A percentile compares a stretch with the other conserved stretches of the same genome.
phyloP scores from a whole-genome alignment of 345 rosid species.

The Rhodamnia argentea region DNA sequence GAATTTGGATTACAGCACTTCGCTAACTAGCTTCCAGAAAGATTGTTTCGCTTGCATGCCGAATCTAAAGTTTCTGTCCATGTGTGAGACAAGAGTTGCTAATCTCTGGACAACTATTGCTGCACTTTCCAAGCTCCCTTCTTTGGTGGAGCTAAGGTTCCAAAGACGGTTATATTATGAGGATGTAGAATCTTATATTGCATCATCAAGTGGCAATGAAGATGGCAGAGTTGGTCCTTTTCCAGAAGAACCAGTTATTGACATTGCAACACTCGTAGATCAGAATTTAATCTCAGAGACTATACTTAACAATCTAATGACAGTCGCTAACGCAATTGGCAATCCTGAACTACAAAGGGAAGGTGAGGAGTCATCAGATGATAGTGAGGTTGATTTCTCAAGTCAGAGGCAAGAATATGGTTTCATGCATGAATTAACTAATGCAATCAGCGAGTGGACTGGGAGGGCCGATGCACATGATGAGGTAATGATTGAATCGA shows the following conservation, averaged over 20 bases:
- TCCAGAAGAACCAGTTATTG: constrained; percentile 9
- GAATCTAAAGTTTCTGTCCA: constrained; percentile 55
- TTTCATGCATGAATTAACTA: constrained; percentile 20
- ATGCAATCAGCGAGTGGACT: constrained; percentile 21
- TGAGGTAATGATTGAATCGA: constrained; percentile 34
- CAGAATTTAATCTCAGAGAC: constrained; percentile 28
- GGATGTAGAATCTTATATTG: constrained; percentile 27
- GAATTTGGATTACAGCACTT: constrained; percentile 62
- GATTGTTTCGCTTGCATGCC: constrained; percentile 84
- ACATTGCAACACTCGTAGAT: constrained; percentile 15
- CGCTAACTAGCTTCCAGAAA: constrained; percentile 57
- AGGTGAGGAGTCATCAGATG: constrained; percentile 39
- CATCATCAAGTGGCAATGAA: constrained; percentile 14
- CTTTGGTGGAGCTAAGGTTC: constrained; percentile 60
- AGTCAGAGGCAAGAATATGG: constrained; percentile 26
- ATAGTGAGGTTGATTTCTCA: constrained; percentile 54
- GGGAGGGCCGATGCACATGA: constrained; percentile 22
- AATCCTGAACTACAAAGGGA: constrained; percentile 19
- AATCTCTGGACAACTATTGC: constrained; percentile 83
- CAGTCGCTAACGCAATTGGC: constrained; percentile 4
- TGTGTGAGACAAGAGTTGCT: constrained; percentile 72
- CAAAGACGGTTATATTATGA: constrained; percentile 61
- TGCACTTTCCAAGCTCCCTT: constrained; percentile 66
- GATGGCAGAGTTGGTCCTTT: constrained; percentile 7
- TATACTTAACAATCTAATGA: constrained; percentile 22